Conservation (phyloP, 2,329 filamentous ascomycete species). For the Stemphylium lycopersici region DNA sequence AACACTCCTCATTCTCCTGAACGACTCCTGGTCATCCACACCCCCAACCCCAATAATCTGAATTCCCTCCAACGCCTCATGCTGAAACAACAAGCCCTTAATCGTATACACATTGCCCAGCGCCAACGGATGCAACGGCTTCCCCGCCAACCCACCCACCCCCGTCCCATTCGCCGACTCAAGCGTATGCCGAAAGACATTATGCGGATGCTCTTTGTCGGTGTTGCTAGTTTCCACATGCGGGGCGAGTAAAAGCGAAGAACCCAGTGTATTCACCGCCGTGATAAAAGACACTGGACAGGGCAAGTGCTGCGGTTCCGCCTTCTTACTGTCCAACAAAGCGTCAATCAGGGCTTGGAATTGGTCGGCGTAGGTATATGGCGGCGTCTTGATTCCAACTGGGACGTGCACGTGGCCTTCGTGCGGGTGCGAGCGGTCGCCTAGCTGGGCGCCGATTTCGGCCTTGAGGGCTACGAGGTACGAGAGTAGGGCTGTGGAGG, state of each 20-base stretch:
- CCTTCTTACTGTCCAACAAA: constrained; percentile 48
- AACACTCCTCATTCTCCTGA: constrained; percentile 65
- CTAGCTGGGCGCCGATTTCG: constrained; percentile 30
- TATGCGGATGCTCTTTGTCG: neutral
- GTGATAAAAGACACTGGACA: constrained; percentile 70
- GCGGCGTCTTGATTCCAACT: constrained; percentile 75
- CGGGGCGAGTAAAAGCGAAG: constrained; percentile 64
- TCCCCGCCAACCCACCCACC: constrained; percentile 74
- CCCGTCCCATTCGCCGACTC: constrained; percentile 61
- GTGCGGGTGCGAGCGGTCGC: constrained; percentile 24
- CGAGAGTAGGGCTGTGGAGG: constrained; percentile 54
- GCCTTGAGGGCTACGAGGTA: constrained; percentile 62
- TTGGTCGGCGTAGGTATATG: constrained; percentile 73
- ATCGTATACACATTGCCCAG: constrained; percentile 77
- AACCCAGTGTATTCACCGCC: constrained; percentile 75
- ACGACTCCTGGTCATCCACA: constrained; percentile 68
- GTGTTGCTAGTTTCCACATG: constrained; percentile 8
- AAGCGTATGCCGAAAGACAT: constrained; percentile 47
- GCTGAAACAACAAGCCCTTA: constrained; percentile 62
- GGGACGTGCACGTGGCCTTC: constrained; percentile 44
- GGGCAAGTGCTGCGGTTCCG: constrained; percentile 20
- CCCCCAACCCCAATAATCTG: constrained; percentile 75
- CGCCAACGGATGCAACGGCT: constrained; percentile 73
- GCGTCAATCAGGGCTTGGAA: constrained; percentile 64
- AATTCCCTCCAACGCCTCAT: constrained; percentile 59